Percentiles rank a stretch among this genome's conserved stretches.
These are phyloP conservation scores for Pogostemon cablin DNA, from an alignment of 257 asterid genomes.

Conservation along the genomic window DNA sequence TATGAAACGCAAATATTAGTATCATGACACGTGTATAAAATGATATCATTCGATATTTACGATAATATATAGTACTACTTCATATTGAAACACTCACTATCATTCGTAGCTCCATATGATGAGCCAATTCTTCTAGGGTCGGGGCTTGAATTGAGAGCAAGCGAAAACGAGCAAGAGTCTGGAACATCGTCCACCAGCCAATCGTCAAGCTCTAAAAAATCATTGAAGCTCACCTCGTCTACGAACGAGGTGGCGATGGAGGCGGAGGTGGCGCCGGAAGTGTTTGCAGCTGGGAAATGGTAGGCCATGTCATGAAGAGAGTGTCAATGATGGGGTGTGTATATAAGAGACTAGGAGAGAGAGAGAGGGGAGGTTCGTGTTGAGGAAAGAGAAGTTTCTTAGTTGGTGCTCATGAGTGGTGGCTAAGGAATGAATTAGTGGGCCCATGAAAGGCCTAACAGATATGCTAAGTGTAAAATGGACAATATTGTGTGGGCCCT, in stretches of 20 bases:
- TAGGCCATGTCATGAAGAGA: slow-evolving; percentile 41
- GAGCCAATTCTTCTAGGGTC: background rate
- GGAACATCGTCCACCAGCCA: slow-evolving; percentile 48
- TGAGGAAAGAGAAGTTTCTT: slow-evolving; percentile 62
- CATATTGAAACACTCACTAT: slow-evolving; percentile 39
- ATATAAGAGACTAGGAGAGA: slow-evolving; percentile 17
- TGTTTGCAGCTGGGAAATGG: slow-evolving; percentile 29
- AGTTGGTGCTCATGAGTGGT: slow-evolving; percentile 47
- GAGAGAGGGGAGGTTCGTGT: slow-evolving; percentile 49
- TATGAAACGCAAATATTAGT: too few species aligned
- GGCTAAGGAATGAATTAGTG: slow-evolving; percentile 43
- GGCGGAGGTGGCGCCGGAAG: slow-evolving; percentile 32
- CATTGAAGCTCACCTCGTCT: slow-evolving; percentile 24
- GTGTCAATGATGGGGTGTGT: slow-evolving; percentile 5
- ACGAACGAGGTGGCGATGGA: background rate
- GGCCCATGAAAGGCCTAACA: slow-evolving; percentile 35
- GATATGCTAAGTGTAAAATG: slow-evolving; percentile 28
- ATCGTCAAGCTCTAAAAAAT: slow-evolving; percentile 49
- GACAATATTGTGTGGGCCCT: slow-evolving; percentile 38
- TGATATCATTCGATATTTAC: too few species aligned
- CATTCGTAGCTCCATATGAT: slow-evolving; percentile 26
- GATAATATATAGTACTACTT: too few species aligned
- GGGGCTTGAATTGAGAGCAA: slow-evolving; percentile 19
- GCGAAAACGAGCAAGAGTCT: slow-evolving; percentile 26
- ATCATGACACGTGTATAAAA: too few species aligned